phyloP scores from a whole-genome alignment of 257 asterid species.

The Orobanche coerulescens region DNA sequence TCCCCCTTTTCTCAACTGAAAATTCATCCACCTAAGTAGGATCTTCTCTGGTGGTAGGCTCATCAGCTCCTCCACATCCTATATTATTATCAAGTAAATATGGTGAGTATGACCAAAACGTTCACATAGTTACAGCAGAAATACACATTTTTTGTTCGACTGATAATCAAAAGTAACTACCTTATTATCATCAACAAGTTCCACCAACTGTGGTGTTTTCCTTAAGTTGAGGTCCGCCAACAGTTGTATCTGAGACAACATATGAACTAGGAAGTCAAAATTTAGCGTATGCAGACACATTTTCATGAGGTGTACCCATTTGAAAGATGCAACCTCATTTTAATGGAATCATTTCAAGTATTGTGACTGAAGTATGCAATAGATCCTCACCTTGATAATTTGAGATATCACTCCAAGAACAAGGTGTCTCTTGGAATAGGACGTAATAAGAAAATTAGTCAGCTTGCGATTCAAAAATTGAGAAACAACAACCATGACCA shows the following conservation, averaged over 20 bases:
- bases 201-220: conserved; percentile 93
- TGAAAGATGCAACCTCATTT: not conserved
- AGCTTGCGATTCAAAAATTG: conserved; percentile 19
- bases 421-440: conserved; percentile 80
- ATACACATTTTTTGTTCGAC: not conserved
- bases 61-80: conserved; percentile 98
- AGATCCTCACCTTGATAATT: conserved; percentile 74
- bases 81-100: conserved; percentile 21
- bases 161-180: conserved; percentile 33
- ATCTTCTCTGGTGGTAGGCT: conserved; percentile 92
- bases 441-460: conserved; percentile 19
- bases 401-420: conserved; percentile 97
- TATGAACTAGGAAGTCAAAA: conserved; percentile 13
- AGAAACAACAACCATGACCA: conserved; percentile 7
- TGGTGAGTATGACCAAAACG: conserved; percentile 4
- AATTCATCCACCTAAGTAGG: conserved; percentile 96
- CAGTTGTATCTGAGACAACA: conserved; percentile 72
- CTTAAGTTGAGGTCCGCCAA: conserved; percentile 87
- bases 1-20: conserved; percentile 78
- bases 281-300: not conserved
- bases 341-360: not conserved
- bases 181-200: conserved; percentile 86
- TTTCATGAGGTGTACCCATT: conserved; percentile 9
- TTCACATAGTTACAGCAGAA: not conserved
- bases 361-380: conserved; percentile 13